These are phyloP conservation scores for Penicillium cataractarum DNA, from an alignment of 495 filamentous ascomycete species.

Conservation along the genomic window DNA sequence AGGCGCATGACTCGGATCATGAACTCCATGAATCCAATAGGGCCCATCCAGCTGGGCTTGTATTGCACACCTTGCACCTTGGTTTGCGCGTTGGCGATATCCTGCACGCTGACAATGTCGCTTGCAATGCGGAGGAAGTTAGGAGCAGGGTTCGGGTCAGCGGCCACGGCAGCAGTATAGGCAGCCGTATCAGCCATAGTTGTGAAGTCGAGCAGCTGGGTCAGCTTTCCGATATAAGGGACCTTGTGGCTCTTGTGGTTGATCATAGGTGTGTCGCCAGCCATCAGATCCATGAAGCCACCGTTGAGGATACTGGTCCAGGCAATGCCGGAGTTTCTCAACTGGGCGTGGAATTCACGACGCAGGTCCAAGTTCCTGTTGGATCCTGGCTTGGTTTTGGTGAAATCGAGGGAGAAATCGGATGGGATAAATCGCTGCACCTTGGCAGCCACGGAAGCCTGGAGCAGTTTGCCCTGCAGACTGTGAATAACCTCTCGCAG, in stretches of 20 bases:
- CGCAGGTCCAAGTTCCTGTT: conserved; percentile 19
- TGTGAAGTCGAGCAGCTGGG: conserved; percentile 16
- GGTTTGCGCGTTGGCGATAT: conserved; percentile 17
- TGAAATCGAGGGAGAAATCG: conserved; percentile 20
- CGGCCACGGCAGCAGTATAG: conserved; percentile 18
- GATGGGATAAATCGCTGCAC: conserved; percentile 18
- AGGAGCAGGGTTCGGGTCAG: conserved; percentile 14
- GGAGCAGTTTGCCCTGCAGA: conserved; percentile 12
- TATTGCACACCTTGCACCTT: conserved; percentile 16
- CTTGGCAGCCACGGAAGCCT: conserved; percentile 18
- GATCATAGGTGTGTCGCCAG: conserved; percentile 15
- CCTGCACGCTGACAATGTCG: conserved; percentile 5
- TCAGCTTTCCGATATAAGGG: conserved; percentile 11
- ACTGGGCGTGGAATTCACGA: conserved; percentile 12
- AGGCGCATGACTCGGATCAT: conserved; percentile 11
- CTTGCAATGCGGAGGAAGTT: conserved; percentile 22
- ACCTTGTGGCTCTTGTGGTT: conserved; percentile 16
- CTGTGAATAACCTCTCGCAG: conserved; percentile 16
- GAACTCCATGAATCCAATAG: conserved; percentile 4
- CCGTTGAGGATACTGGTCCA: conserved; percentile 23
- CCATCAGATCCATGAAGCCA: conserved; percentile 19
- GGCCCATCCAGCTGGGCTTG: conserved; percentile 15
- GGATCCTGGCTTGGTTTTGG: conserved; percentile 16
- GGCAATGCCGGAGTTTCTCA: conserved; percentile 14
- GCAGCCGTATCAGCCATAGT: conserved; percentile 19